Evolutionary conservation across 2,329 filamentous ascomycete species (phyloP).

Genomic region (Alternaria sp.): DNA sequence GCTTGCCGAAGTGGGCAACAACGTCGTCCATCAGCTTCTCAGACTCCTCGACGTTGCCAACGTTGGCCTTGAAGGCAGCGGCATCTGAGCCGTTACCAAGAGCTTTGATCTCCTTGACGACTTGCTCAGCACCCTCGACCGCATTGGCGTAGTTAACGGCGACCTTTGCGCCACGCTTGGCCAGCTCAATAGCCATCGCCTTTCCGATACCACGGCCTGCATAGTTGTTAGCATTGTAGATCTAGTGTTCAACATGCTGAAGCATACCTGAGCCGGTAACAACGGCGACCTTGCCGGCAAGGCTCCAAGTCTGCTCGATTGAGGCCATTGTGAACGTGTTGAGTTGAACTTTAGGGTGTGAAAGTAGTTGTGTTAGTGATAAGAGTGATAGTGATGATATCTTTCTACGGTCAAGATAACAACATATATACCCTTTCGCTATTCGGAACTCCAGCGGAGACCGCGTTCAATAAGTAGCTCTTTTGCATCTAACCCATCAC

Average conservation of each 20-base stretch:
- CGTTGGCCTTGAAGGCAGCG: slow-evolving; percentile 72
- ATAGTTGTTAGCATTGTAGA: slow-evolving; percentile 28
- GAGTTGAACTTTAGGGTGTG: slow-evolving; percentile 8
- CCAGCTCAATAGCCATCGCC: slow-evolving; percentile 72
- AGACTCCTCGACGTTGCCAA: slow-evolving; percentile 70
- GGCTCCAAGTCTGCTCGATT: slow-evolving; percentile 58
- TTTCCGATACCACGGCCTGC: slow-evolving; percentile 71
- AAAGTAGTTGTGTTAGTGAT: slow-evolving; percentile 24
- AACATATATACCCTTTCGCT: slow-evolving; percentile 45
- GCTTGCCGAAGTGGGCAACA: slow-evolving; percentile 68
- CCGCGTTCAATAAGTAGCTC: slow-evolving; percentile 35
- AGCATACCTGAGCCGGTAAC: slow-evolving; percentile 61
- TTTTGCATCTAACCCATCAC: slow-evolving; percentile 31
- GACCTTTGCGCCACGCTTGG: slow-evolving; percentile 70
- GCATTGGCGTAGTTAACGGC: slow-evolving; percentile 74
- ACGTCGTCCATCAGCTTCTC: slow-evolving; percentile 69
- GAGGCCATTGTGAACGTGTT: slow-evolving; percentile 49
- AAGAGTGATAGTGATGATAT: slow-evolving; percentile 32
- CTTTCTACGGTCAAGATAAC: slow-evolving; percentile 26
- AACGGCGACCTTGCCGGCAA: slow-evolving; percentile 64
- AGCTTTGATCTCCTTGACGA: slow-evolving; percentile 72
- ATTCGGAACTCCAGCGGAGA: slow-evolving; percentile 47
- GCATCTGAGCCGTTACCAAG: slow-evolving; percentile 67
- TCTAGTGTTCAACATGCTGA: neutral
- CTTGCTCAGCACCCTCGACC: slow-evolving; percentile 68